Percentiles rank a stretch among this genome's conserved stretches.
These are phyloP conservation scores for Aspergillus panamensis DNA, from an alignment of 495 filamentous ascomycete species.

Conservation along the genomic window DNA sequence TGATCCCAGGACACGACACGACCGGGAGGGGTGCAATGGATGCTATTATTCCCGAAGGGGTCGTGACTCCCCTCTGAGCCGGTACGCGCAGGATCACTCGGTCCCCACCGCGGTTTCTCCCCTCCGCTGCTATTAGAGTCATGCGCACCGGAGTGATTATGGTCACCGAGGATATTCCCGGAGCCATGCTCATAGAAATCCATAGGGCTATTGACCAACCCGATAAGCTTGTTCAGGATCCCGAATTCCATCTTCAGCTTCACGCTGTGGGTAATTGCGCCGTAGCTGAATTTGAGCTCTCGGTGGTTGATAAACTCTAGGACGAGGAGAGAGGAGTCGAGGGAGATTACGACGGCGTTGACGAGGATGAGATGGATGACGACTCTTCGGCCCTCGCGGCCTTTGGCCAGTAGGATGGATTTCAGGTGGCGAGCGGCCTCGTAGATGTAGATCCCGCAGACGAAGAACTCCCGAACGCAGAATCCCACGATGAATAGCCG, in stretches of 20 bases:
- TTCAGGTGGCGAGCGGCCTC: slow-evolving; percentile 36
- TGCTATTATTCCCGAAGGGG: background rate
- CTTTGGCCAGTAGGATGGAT: slow-evolving; percentile 27
- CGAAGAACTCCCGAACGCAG: slow-evolving; percentile 43
- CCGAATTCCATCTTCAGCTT: slow-evolving; percentile 53
- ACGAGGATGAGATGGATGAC: slow-evolving; percentile 44
- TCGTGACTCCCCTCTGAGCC: background rate
- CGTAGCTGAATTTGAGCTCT: slow-evolving; percentile 41
- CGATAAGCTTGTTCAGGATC: slow-evolving; percentile 47
- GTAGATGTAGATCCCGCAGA: slow-evolving; percentile 49
- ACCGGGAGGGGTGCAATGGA: background rate
- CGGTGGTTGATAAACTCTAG: slow-evolving; percentile 36
- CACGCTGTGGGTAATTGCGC: slow-evolving; percentile 44
- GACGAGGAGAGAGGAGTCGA: slow-evolving; percentile 34
- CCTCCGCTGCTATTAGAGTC: background rate
- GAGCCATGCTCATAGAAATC: background rate
- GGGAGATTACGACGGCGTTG: slow-evolving; percentile 36
- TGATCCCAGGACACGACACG: background rate
- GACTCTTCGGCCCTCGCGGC: slow-evolving; percentile 30
- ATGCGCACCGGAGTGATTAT: background rate
- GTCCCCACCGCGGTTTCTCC: background rate
- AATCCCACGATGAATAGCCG: slow-evolving; percentile 40
- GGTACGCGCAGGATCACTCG: background rate
- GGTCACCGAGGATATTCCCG: background rate
- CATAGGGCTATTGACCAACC: slow-evolving; percentile 1